These are phyloP conservation scores for Eimeria brunetti DNA, from an alignment of 169 alveolate species.

Conservation along the genomic window DNA sequence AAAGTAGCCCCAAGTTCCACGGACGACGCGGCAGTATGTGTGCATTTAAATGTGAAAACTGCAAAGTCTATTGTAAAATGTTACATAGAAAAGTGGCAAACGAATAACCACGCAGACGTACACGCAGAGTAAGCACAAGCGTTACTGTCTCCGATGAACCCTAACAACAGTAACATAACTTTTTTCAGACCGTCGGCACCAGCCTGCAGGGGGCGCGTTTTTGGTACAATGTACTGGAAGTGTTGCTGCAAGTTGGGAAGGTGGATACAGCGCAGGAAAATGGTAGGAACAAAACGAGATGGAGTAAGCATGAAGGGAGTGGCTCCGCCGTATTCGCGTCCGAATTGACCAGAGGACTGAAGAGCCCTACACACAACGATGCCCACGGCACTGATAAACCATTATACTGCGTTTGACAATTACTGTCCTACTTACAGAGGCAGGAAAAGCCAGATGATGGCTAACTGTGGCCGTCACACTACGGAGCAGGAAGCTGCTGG, in stretches of 20 bases:
- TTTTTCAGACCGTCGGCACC: neutral
- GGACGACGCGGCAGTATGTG: neutral
- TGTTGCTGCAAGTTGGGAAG: neutral
- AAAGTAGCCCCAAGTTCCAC: neutral
- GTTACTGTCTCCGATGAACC: neutral
- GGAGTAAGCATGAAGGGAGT: neutral
- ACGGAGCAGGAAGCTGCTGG: slow-evolving; percentile 46
- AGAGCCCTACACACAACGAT: neutral
- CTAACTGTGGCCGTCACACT: slow-evolving; percentile 6
- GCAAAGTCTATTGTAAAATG: neutral
- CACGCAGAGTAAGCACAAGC: neutral
- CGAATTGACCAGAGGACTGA: neutral
- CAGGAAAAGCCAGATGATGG: neutral
- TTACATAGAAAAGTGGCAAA: neutral
- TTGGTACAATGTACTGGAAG: neutral
- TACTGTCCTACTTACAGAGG: neutral
- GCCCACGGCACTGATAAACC: neutral
- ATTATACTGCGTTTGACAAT: neutral
- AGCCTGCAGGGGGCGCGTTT: neutral
- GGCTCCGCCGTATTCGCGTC: neutral
- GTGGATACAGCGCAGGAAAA: neutral
- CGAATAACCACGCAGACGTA: neutral
- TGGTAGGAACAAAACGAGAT: neutral
- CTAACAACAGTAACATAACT: neutral
- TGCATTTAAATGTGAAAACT: neutral